Base-by-base conservation (phyloP, 2,329 filamentous ascomycete species). In the Anthostomella pinea region DNA sequence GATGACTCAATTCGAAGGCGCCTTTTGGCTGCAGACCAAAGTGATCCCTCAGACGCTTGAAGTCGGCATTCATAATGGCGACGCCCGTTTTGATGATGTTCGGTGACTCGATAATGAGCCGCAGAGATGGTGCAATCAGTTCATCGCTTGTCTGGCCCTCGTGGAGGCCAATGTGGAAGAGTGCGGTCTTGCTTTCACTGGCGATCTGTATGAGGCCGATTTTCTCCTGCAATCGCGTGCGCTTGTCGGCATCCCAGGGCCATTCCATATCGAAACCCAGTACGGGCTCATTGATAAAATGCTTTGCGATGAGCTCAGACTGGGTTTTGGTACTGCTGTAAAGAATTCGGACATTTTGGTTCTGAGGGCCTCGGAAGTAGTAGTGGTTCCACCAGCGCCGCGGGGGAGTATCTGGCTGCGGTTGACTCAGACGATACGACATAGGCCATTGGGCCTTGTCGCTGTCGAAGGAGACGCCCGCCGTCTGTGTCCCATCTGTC, bases 261-360 rank as follows among this genome's bases (percentile, higher is more conserved):
- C 54, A 58, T 39, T 57, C 52, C 52, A 56, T 56, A 20, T 57
- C 52, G 19, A 58, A 57, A 4, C 53, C 54, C 2, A 58, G 10
- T 8, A 57, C 47, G 4, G 46, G 37, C 18, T 51, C 46, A n/a
- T 51, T 20, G 8, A 46, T 30, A n/a, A 57, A 56, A 1, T 37
- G 30, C 13, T 21, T 38, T 2, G 53, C 54, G n/a, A 54, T 37
- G 3, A 11, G 27, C 18, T 57, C 51, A 2, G 51, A 54, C 2
- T 45, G 18, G 3, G 30, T 11, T 19, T 33, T 45, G 4, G 43
- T 48, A 8, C 25, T 41, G 19, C 50, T 48, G 21, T 56, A 54
- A 3, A 44, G 18, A 2, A 55, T 35, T 14, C 37, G 18, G 6
- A 44, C 36, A 1, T 32, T 8, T 22, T 46, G 30, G 9, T 35